A percentile compares a stretch with the other conserved stretches of the same genome.
phyloP scores from a whole-genome alignment of 345 rosid species.

The Pseudoturritis turrita region DNA sequence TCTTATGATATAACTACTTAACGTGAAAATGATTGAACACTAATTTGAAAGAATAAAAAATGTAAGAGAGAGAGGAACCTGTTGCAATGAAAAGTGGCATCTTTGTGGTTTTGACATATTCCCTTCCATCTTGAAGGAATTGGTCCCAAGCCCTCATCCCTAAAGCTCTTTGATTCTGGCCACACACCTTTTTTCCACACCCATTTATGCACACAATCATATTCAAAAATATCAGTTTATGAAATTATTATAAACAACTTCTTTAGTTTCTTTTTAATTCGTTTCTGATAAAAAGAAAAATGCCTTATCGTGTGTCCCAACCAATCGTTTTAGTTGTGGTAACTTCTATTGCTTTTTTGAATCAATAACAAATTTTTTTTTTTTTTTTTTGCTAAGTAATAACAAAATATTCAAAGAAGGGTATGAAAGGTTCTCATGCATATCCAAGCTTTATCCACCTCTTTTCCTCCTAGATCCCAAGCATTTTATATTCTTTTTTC shows the following conservation, averaged over 20 bases:
- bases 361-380: neutral
- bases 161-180: slow-evolving; percentile 91
- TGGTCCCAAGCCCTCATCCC: slow-evolving; percentile 76
- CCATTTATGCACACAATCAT: neutral
- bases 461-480: neutral
- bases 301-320: neutral
- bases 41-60: neutral
- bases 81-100: slow-evolving; percentile 60
- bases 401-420: neutral
- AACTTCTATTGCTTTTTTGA: neutral
- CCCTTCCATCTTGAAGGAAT: slow-evolving; percentile 86
- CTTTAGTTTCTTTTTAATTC: neutral
- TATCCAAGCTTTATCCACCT: slow-evolving; percentile 3
- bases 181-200: slow-evolving; percentile 58
- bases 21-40: slow-evolving; percentile 5
- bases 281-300: neutral
- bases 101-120: slow-evolving; percentile 58
- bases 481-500: neutral
- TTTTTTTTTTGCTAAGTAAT: too few relatives aligned
- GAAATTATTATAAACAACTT: neutral
- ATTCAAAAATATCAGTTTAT: neutral
- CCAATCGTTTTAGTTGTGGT: neutral
- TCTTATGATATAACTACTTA: slow-evolving; percentile 12
- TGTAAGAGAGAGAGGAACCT: slow-evolving; percentile 37
- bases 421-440: neutral